These are phyloP conservation scores for Mesembryanthemum crystallinum DNA, from an alignment of 148 eudicot species.

Conservation along the genomic window DNA sequence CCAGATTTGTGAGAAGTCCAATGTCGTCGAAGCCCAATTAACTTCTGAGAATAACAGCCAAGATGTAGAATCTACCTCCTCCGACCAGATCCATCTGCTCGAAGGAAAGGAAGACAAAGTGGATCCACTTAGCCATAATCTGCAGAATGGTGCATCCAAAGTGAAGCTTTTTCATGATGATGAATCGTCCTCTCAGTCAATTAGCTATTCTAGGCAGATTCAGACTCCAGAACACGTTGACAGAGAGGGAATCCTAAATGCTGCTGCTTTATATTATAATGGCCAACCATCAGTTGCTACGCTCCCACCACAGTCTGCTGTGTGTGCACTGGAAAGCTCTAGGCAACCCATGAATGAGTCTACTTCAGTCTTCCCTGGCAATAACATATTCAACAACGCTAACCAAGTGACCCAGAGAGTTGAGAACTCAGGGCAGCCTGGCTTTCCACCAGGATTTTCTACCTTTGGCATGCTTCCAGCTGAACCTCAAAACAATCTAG, in stretches of 20 bases:
- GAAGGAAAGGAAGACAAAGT: slow-evolving; percentile 22
- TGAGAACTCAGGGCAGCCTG: slow-evolving; percentile 27
- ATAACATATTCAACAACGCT: not conserved
- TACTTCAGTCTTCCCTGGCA: slow-evolving; percentile 6
- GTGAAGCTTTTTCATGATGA: not conserved
- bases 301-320: slow-evolving; percentile 25
- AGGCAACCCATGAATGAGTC: slow-evolving; percentile 11
- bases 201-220: slow-evolving; percentile 11
- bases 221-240: slow-evolving; percentile 25
- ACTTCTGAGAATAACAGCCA: slow-evolving; percentile 24
- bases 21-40: slow-evolving; percentile 21
- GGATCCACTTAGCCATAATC: slow-evolving; percentile 14
- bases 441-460: slow-evolving; percentile 27
- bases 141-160: slow-evolving; percentile 12
- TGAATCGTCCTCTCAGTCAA: slow-evolving; percentile 1
- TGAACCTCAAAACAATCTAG: slow-evolving; percentile 40
- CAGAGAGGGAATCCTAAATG: slow-evolving; percentile 19
- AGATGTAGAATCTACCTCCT: slow-evolving; percentile 24
- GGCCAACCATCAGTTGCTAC: slow-evolving; percentile 30
- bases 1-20: slow-evolving; percentile 19
- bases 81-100: slow-evolving; percentile 17
- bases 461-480: slow-evolving; percentile 37
- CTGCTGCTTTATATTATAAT: slow-evolving; percentile 22
- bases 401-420: slow-evolving; percentile 9
- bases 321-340: slow-evolving; percentile 7